Evolutionary conservation across 805 yeast genomes (phyloP).

Genomic region (Candida krabiensis): DNA sequence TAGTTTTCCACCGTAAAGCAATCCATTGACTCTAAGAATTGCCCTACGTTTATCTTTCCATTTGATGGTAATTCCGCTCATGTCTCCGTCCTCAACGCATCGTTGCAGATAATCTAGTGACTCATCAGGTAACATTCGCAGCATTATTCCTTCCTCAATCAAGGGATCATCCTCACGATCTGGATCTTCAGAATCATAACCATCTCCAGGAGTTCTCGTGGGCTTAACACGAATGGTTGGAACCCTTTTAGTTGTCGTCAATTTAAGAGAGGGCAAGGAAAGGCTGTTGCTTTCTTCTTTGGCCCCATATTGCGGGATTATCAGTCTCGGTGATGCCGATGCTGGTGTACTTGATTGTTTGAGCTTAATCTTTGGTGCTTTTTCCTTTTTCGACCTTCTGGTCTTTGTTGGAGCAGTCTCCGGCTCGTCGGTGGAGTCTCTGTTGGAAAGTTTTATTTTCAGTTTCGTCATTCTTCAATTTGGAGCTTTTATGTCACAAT

Average conservation of each 20-base stretch:
- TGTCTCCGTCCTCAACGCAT: constrained; percentile 75
- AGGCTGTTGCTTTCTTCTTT: constrained; percentile 4
- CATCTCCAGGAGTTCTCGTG: constrained; percentile 83
- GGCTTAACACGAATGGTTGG: constrained; percentile 56
- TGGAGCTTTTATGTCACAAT: too few relatives aligned
- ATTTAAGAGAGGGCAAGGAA: constrained; percentile 25
- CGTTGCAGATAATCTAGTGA: constrained; percentile 72
- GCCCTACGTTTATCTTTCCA: constrained; percentile 87
- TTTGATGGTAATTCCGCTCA: constrained; percentile 67
- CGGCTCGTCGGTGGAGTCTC: constrained; percentile 4
- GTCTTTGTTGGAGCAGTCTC: neutral
- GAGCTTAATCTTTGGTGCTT: constrained; percentile 28
- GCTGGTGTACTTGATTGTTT: constrained; percentile 28
- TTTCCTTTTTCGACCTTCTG: constrained; percentile 11
- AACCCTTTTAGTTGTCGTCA: constrained; percentile 39
- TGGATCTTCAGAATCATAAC: constrained; percentile 95
- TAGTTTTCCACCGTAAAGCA: constrained; percentile 76
- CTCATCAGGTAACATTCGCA: constrained; percentile 69
- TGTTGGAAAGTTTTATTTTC: constrained; percentile 22
- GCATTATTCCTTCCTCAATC: constrained; percentile 79
- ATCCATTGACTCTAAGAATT: constrained; percentile 65
- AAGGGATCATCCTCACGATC: constrained; percentile 94
- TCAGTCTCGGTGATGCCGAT: constrained; percentile 9
- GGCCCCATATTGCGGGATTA: constrained; percentile 6
- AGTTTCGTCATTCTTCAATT: constrained; percentile 21